Evolutionary conservation across 2,329 filamentous ascomycete genomes (phyloP), one percentile per base, ranked within the genome.

Genomic region (Alternaria triticina): DNA sequence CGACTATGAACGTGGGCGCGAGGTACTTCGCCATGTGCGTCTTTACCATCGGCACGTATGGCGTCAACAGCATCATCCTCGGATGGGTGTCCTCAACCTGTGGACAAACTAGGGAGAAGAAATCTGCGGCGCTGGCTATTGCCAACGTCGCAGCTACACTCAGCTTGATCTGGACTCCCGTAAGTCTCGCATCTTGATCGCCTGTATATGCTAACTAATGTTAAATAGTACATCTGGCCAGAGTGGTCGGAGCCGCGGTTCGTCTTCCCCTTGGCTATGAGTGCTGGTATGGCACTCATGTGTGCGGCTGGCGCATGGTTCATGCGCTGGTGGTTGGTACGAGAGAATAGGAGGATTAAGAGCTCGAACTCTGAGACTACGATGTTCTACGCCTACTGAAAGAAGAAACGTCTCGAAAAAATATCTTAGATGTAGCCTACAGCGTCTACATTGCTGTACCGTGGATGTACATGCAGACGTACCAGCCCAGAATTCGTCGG

Each of bases 51-150:
- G 63, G 69, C 7, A 67, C 67, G 1, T 74, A 74, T 40, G 65
- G 65, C 2, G 72, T 76, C 17, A 76, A 73, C 36, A 71, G 68
- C 0, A 68, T 76, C 2, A 70, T 82, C 10, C 74, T 83, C 2
- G 78, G 79, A 15, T 83, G 82, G 81, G 79, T 80, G 1, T 79
- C 79, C 2, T 77, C 77, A 2, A 82, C 80, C 1, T 72, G 82
- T 8, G 80, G 79, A 3, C 79, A 82, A 50, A 82, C 81, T 1
- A 69, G 77, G 5, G 81, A 82, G 64, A 84, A 83, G 70, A 81
- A 82, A 52, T 81, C 82, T 17, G 80, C 80, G 4, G 72, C 77
- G 5, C 70, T 83, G 17, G 80, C 80, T 1, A 79, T 83, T 50
- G 81, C 82, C n/a, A 83, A 83, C 54, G 76, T 80, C 1, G 72